These are phyloP conservation scores for Pichia cephalocereana DNA, from an alignment of 805 yeast genomes.

Conservation along the genomic window DNA sequence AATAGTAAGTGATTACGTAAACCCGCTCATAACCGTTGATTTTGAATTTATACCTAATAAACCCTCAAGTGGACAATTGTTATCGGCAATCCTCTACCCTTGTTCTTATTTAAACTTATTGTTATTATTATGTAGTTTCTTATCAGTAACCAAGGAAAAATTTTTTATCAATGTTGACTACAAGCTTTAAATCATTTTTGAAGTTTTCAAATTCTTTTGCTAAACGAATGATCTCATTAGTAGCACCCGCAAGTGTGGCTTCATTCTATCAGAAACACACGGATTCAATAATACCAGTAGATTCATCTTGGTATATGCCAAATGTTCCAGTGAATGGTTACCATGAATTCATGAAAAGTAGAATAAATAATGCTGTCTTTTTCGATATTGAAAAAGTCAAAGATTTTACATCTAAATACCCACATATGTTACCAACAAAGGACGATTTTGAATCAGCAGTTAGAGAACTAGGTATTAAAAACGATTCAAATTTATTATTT, in stretches of 20 bases:
- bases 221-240: slow-evolving; percentile 9
- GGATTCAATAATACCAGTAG: slow-evolving; percentile 45
- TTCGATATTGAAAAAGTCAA: slow-evolving; percentile 71
- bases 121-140: no score
- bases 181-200: background rate
- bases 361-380: slow-evolving; percentile 56
- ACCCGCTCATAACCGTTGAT: no score
- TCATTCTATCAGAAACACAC: slow-evolving; percentile 9
- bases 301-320: slow-evolving; percentile 92
- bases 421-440: slow-evolving; percentile 81
- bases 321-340: slow-evolving; percentile 51
- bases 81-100: no score
- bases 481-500: slow-evolving; percentile 57
- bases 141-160: no score
- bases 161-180: background rate
- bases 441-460: slow-evolving; percentile 46
- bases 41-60: no score
- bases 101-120: no score
- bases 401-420: slow-evolving; percentile 53
- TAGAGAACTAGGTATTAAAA: slow-evolving; percentile 45
- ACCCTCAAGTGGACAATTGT: no score
- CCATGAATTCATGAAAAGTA: slow-evolving; percentile 46
- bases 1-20: no score
- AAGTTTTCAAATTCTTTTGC: background rate
- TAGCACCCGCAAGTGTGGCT: slow-evolving; percentile 19